Evolutionary conservation across 208 protist species (phyloP).

Genomic region (Trypanosoma scelopori): DNA sequence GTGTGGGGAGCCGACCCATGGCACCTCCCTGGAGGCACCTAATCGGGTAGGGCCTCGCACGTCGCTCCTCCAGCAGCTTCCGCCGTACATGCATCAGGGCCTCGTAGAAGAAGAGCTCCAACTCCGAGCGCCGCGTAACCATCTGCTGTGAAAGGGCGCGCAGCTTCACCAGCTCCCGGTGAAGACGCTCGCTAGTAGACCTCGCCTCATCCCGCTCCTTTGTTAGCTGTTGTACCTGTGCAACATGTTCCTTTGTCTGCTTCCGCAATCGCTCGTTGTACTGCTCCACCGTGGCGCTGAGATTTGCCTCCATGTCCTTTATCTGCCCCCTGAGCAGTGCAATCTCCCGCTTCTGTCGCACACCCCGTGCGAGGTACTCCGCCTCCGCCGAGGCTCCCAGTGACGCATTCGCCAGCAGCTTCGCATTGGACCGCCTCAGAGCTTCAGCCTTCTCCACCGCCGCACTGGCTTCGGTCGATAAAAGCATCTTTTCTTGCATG

Average conservation of each 20-base stretch:
- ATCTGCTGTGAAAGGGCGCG: slow-evolving; percentile 53
- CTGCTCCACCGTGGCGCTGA: slow-evolving; percentile 44
- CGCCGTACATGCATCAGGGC: slow-evolving; percentile 76
- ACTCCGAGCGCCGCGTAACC: slow-evolving; percentile 68
- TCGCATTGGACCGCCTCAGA: slow-evolving; percentile 44
- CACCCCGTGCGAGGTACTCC: slow-evolving; percentile 49
- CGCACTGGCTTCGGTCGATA: slow-evolving; percentile 47
- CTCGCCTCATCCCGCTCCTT: slow-evolving; percentile 62
- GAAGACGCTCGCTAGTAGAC: slow-evolving; percentile 40
- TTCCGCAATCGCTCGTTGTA: slow-evolving; percentile 55
- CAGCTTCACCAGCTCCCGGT: slow-evolving; percentile 61
- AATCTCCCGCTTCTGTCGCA: slow-evolving; percentile 45
- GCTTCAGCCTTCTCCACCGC: slow-evolving; percentile 17
- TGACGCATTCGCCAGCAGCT: slow-evolving; percentile 46
- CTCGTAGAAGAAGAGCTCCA: slow-evolving; percentile 87
- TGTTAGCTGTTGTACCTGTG: slow-evolving; percentile 34
- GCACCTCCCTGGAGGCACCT: not conserved
- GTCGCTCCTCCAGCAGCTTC: slow-evolving; percentile 60
- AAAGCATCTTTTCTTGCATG: slow-evolving; percentile 58
- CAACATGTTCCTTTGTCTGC: slow-evolving; percentile 33
- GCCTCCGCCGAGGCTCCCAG: slow-evolving; percentile 37
- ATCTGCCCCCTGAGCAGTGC: slow-evolving; percentile 20
- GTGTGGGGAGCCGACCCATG: slow-evolving; percentile 36
- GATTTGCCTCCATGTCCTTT: slow-evolving; percentile 52
- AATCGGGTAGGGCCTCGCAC: slow-evolving; percentile 5